Conservation (phyloP, 345 rosid species). For the Eucalyptus decipiens region DNA sequence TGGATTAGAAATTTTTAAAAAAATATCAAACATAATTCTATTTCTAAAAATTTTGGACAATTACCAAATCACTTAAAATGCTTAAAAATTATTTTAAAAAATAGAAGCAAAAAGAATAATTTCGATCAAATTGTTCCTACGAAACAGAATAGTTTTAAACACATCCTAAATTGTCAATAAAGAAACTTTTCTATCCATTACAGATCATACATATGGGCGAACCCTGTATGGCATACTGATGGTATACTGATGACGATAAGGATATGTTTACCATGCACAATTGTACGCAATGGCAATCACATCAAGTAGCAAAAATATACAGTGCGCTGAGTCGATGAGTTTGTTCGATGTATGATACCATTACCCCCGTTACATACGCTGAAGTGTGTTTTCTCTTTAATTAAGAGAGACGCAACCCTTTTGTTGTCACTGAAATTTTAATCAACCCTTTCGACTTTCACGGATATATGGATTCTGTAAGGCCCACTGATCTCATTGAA, state of each 20-base stretch:
- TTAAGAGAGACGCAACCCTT: background rate
- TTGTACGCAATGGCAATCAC: background rate
- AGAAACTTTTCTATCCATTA: background rate
- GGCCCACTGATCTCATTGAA: background rate
- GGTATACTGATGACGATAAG: fast-evolving
- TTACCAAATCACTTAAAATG: too few species aligned
- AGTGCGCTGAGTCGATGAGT: background rate
- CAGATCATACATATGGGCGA: fast-evolving
- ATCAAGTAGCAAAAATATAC: background rate
- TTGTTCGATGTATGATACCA: background rate
- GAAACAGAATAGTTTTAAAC: fast-evolving
- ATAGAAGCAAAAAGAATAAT: too few species aligned
- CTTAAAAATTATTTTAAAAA: fast-evolving
- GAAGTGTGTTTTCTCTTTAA: background rate
- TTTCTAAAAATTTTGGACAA: fast-evolving
- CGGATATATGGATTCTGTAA: background rate
- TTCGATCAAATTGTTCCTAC: fast-evolving
- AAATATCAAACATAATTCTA: fast-evolving
- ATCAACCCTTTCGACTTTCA: background rate
- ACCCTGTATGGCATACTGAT: background rate
- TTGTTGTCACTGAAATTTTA: background rate
- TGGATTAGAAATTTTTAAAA: fast-evolving
- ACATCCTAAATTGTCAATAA: fast-evolving
- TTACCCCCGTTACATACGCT: background rate
- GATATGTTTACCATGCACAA: background rate